Base-by-base conservation (phyloP, 768 basidiomycete species). In the Sporobolomyces roseus region DNA sequence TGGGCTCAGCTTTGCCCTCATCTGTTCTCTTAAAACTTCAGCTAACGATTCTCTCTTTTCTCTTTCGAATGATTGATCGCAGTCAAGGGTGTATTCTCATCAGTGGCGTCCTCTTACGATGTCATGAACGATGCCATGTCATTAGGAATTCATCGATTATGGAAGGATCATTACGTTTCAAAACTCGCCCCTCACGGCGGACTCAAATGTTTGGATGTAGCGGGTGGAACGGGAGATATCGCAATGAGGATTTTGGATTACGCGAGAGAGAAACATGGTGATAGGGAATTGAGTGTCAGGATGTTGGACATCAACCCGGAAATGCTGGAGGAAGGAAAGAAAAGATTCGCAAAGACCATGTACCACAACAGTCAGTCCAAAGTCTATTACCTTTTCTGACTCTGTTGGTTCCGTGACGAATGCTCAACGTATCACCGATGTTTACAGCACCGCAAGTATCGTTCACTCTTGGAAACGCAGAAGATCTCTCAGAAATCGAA, bases 101-200 rank as follows among this genome's bases (percentile, higher is more conserved):
- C 91, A 10, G 96, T 99, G 65, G 93, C 96, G 49, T 88, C 90
- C 41, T 88, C 85, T 51, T 99, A 99, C 80, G 96, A 98, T 79
- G 79, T 97, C 48, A 96, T 99, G 94, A 99, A 99, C 82, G 96
- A 98, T 77, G 91, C 93, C n/a, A 90, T 93, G 79, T 98, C 96
- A 4, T 80, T 98, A 69, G 96, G 96, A 41, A 87, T 98, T 14
- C 96, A 98, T 77, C 84, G 96, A 61, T 81, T 99, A 29, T 99
- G 96, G 96, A 99, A 98, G 80, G 93, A 98, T 78, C 83, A 86
- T 23, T 90, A 90, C 35, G 70, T 77, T 50, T 64, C 72, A 32
- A 70, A 75, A 41, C 70, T 75, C 48, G 69, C 76, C 52, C 84
- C 84, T 61, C 86, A 84, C 68, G 88, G 88, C 2, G 78, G 74